phyloP scores from a whole-genome alignment of 345 rosid genomes.

The Populus nigra region DNA sequence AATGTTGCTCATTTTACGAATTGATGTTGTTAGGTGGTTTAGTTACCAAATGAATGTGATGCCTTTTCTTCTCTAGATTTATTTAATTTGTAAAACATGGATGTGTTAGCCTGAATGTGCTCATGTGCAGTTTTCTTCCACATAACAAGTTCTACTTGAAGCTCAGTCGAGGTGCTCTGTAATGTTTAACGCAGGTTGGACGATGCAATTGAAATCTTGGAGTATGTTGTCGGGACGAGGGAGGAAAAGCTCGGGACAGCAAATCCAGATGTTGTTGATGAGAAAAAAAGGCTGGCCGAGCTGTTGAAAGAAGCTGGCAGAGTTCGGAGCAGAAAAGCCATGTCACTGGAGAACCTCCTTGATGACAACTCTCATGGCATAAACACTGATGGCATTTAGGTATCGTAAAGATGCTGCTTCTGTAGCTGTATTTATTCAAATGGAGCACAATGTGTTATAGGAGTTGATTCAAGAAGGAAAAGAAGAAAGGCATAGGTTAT shows the following conservation, averaged over 20 bases:
- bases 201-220: slow-evolving; percentile 71
- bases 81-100: neutral
- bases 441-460: slow-evolving; percentile 34
- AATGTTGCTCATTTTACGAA: neutral
- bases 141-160: neutral
- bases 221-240: slow-evolving; percentile 64
- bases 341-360: slow-evolving; percentile 78
- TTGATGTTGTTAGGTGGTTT: neutral
- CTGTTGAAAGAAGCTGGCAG: slow-evolving; percentile 79
- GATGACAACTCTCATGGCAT: slow-evolving; percentile 42
- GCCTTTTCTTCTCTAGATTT: neutral
- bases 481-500: slow-evolving; percentile 17
- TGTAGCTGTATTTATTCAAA: slow-evolving; percentile 14
- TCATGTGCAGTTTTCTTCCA: neutral
- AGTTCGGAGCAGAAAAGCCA: slow-evolving; percentile 61
- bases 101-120: neutral
- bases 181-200: slow-evolving; percentile 56
- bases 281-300: slow-evolving; percentile 76
- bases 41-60: neutral
- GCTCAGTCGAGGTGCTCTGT: neutral
- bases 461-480: slow-evolving; percentile 21
- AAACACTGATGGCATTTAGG: slow-evolving; percentile 38
- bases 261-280: slow-evolving; percentile 82
- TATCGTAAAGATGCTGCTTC: slow-evolving; percentile 21
- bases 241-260: slow-evolving; percentile 95